A percentile compares a stretch with the other conserved stretches of the same genome.
Evolutionary conservation across 169 alveolate genomes (phyloP).

Genomic region (Perkinsus marinus): DNA sequence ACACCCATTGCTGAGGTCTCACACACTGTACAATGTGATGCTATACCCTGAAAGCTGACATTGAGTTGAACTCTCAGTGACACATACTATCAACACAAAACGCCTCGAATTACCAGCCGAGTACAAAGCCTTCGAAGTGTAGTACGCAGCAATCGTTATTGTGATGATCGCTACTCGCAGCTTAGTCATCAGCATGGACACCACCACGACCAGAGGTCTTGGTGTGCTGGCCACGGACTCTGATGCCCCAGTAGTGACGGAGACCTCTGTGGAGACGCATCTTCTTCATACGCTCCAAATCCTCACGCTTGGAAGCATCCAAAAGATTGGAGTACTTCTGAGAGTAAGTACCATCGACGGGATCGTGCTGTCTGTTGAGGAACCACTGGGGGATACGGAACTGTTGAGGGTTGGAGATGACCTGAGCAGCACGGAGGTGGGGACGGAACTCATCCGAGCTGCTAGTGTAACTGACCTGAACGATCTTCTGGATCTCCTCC

Average conservation of each 20-base stretch:
- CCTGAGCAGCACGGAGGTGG: no score
- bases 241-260: conserved; percentile 94
- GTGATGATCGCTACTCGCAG: neutral
- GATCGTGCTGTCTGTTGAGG: conserved; percentile 90
- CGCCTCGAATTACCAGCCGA: neutral
- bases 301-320: conserved; percentile 96
- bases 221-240: conserved; percentile 99
- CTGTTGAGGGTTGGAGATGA: conserved; percentile 75
- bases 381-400: conserved; percentile 96
- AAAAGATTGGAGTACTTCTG: conserved; percentile 83
- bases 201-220: conserved; percentile 90
- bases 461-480: no score
- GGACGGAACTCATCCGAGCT: no score
- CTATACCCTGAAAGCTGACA: no score
- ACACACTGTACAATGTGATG: no score
- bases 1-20: no score
- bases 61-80: no score
- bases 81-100: neutral
- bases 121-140: neutral
- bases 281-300: conserved; percentile 94
- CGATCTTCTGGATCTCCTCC: conserved; percentile 56
- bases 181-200: neutral
- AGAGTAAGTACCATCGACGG: conserved; percentile 82
- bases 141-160: neutral
- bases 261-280: conserved; percentile 93